phyloP scores from a whole-genome alignment of 2,329 filamentous ascomycete species.

The Grosmannia huntii region DNA sequence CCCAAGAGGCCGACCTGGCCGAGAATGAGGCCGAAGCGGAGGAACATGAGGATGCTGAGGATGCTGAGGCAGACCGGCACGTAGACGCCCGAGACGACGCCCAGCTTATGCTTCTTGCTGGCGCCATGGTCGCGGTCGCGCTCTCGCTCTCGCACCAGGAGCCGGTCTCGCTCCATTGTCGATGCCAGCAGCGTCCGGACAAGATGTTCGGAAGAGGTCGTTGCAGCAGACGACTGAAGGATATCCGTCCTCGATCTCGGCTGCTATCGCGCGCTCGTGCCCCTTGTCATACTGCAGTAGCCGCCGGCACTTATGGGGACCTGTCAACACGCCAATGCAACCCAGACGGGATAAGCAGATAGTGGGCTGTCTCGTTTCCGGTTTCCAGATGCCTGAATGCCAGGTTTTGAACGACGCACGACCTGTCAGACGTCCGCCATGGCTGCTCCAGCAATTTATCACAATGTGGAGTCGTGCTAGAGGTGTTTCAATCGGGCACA shows the following conservation, averaged over 20 bases:
- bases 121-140: slow-evolving; percentile 7
- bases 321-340: not conserved
- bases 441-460: not conserved
- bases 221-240: not conserved
- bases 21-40: slow-evolving; percentile 75
- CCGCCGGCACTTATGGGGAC: not conserved
- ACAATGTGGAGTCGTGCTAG: not conserved
- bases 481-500: not conserved
- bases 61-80: slow-evolving; percentile 85
- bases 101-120: slow-evolving; percentile 48
- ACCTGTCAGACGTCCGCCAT: not conserved
- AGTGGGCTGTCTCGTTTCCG: not conserved
- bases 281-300: not conserved
- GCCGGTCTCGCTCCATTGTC: slow-evolving; percentile 20
- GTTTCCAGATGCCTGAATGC: not conserved
- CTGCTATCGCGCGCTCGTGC: not conserved
- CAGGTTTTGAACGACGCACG: not conserved
- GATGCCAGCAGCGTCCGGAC: not conserved
- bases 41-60: slow-evolving; percentile 82
- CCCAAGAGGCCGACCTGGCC: slow-evolving; percentile 69
- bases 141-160: slow-evolving; percentile 7
- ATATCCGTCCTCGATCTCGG: not conserved
- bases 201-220: not conserved
- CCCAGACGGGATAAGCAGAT: not conserved
- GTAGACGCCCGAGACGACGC: slow-evolving; percentile 67